Conservation (phyloP, 306 rosid species). For the Citrullus colocynthis region DNA sequence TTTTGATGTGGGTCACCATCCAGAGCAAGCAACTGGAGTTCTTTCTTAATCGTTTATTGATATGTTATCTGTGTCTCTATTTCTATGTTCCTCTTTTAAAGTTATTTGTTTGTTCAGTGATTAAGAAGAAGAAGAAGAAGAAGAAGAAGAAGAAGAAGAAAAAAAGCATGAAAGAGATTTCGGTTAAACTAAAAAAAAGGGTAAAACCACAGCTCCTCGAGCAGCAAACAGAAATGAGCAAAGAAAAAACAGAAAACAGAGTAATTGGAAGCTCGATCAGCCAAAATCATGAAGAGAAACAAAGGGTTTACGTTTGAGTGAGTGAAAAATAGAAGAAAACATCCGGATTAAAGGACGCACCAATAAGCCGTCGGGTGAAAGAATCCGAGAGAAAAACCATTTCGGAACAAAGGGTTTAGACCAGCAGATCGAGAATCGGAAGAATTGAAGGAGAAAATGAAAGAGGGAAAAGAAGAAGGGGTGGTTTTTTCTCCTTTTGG, state of each 20-base stretch:
- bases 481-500: background rate
- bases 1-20: conserved; percentile 17
- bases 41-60: background rate
- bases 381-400: conserved; percentile 33
- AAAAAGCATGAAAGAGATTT: background rate
- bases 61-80: background rate
- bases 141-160: background rate
- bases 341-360: conserved; percentile 30
- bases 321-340: background rate
- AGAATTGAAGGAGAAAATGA: background rate
- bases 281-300: background rate
- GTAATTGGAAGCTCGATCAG: conserved; percentile 16
- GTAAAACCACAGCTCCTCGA: conserved; percentile 4
- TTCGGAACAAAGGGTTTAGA: conserved; percentile 14
- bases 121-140: background rate
- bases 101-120: background rate
- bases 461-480: background rate
- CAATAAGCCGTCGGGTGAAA: conserved; percentile 31
- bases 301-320: background rate
- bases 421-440: conserved; percentile 18
- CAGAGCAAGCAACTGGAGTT: conserved; percentile 23
- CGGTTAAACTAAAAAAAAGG: background rate
- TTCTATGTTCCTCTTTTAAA: background rate
- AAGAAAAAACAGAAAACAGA: conserved; percentile 15
- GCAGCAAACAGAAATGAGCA: conserved; percentile 11